Base-by-base conservation (phyloP, 2,329 filamentous ascomycete genomes). In the Botrytis medusae region DNA sequence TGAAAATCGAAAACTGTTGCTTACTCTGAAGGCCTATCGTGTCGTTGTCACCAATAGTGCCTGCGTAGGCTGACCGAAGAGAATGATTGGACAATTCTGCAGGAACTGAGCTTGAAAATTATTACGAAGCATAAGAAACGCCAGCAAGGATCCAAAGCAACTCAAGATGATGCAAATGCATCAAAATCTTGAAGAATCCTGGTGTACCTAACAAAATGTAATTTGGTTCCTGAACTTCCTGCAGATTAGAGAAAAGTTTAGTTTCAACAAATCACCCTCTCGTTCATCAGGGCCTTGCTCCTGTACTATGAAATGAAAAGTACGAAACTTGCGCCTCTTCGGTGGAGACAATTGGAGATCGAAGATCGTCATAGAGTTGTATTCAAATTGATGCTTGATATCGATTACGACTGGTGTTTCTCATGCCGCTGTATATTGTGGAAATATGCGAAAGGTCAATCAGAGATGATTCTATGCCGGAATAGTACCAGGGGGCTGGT, bases 211-310 rank as follows among this genome's bases (percentile, higher is more conserved):
- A 20, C 59, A 32, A 46, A 8, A 48, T 32, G 32, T 69, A 32
- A 72, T 44, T 72, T 67, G 18, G 71, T 72, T 68, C 71, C 71
- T 72, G 70, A 16, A 69, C 62, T 68, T 63, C 62, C 71, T 72
- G 71, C 71, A 72, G 71, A 51, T 14, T 60, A 22, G 32, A 60
- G 32, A 40, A 22, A 68, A 44, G 29, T 54, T 32, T 14, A 44
- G 37, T 57, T 57, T 57, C 48, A 67, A 40, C 16, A 67, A 67
- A 40, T 54, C 8, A 32, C 34, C 64, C 37, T 34, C 46, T 18
- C 40, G 9, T 46, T 46, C n/a, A 64, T 16, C n/a, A 63, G 25
- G n/a, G 9, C 37, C 63, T 48, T 37, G 44, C 18, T 67, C 32
- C 44, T 51, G 12, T 51, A n/a, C 64, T 25, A 42, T 71, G 22